Evolutionary conservation across 2,329 filamentous ascomycete genomes (phyloP).

Genomic region (Fusarium sp.): DNA sequence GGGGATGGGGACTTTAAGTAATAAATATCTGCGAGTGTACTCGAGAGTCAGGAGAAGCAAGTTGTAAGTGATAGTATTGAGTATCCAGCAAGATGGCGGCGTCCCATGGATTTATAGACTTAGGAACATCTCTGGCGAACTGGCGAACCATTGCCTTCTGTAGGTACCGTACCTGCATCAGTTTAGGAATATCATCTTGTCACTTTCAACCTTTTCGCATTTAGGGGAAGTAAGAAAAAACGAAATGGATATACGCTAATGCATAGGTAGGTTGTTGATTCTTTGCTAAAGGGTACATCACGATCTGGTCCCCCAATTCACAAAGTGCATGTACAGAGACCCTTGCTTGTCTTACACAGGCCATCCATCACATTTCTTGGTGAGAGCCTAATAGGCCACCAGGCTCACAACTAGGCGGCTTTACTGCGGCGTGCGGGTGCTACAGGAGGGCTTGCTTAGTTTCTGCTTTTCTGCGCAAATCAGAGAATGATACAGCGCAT

Average conservation of each 20-base stretch:
- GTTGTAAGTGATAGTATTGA: not conserved
- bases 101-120: not conserved
- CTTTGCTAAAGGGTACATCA: not conserved
- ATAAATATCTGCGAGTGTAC: not conserved
- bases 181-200: not conserved
- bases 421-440: not conserved
- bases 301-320: not conserved
- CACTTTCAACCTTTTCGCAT: not conserved
- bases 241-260: constrained; percentile 3
- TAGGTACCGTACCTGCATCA: not conserved
- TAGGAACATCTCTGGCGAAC: not conserved
- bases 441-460: not conserved
- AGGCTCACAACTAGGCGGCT: not conserved
- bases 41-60: not conserved
- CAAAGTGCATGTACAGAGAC: not conserved
- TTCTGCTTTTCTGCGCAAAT: not conserved
- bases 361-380: not conserved
- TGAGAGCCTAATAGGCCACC: not conserved
- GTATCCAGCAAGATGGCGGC: not conserved
- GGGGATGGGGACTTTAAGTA: not conserved
- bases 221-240: not conserved
- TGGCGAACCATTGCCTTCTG: not conserved
- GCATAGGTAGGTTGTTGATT: not conserved
- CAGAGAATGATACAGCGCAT: not conserved
- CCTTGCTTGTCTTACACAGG: not conserved